Percentiles rank a stretch among this genome's conserved stretches.
Conservation (phyloP, 2,329 filamentous ascomycete species). For the Westerdykella sp. region DNA sequence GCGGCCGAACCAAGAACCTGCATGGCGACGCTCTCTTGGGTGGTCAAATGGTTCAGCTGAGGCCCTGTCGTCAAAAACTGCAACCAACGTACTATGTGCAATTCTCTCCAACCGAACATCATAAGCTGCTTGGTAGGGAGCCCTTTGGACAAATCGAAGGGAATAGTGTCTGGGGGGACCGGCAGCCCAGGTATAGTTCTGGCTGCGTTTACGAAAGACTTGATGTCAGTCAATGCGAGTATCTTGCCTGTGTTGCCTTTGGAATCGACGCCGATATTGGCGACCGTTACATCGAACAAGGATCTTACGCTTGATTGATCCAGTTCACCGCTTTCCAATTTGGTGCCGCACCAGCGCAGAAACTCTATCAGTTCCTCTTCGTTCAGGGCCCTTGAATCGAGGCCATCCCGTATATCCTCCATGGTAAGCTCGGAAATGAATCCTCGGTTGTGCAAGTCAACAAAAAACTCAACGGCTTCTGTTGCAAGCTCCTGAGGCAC, state of each 20-base stretch:
- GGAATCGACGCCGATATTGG: slow-evolving; percentile 51
- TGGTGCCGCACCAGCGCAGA: slow-evolving; percentile 73
- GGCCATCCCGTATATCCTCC: slow-evolving; percentile 74
- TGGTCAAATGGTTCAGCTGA: slow-evolving; percentile 57
- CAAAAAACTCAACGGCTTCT: slow-evolving; percentile 64
- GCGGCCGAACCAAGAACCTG: slow-evolving; percentile 75
- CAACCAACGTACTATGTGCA: slow-evolving; percentile 83
- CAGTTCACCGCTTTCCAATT: slow-evolving; percentile 65
- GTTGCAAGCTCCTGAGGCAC: slow-evolving; percentile 70
- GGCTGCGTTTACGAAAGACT: slow-evolving; percentile 66
- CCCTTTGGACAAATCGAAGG: slow-evolving; percentile 71
- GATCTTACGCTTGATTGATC: slow-evolving; percentile 61
- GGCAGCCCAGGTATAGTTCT: slow-evolving; percentile 78
- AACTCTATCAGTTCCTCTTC: slow-evolving; percentile 76
- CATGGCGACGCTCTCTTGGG: slow-evolving; percentile 65
- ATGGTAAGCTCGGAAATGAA: slow-evolving; percentile 84
- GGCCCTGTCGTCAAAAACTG: slow-evolving; percentile 61
- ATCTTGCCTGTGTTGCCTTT: slow-evolving; percentile 58
- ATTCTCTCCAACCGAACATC: slow-evolving; percentile 75
- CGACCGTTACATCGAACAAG: slow-evolving; percentile 75
- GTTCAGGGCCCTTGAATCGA: slow-evolving; percentile 74
- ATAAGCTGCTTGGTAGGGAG: slow-evolving; percentile 64
- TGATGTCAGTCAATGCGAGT: slow-evolving; percentile 70
- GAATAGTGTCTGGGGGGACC: slow-evolving; percentile 73
- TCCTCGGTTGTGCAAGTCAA: slow-evolving; percentile 74